Conservation (phyloP, 2,329 filamentous ascomycete genomes). For the Colletotrichum liaoningense region DNA sequence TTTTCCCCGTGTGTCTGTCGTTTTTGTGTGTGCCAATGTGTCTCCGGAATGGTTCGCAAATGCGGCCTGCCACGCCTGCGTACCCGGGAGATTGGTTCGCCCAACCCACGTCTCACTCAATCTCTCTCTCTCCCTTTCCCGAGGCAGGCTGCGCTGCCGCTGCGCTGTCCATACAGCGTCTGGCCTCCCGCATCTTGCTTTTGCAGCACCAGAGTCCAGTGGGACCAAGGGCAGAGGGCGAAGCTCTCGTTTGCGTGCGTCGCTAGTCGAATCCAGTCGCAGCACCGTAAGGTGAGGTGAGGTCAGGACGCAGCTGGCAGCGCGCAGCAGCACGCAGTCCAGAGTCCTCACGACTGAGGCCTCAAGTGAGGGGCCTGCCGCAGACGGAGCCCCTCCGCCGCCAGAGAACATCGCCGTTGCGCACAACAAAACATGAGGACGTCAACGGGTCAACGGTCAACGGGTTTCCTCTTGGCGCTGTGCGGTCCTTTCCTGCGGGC, state of each 20-base stretch:
- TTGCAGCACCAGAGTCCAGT: not conserved
- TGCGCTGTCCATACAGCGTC: not conserved
- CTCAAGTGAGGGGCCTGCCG: not conserved
- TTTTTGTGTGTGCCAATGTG: not conserved
- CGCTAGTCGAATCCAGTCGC: not conserved
- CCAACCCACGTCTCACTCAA: not conserved
- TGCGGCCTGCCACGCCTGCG: not conserved
- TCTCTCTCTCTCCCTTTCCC: not conserved
- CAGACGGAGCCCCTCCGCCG: not conserved
- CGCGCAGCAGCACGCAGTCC: too few species aligned
- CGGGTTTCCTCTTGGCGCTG: slow-evolving; percentile 26
- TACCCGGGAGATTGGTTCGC: slow-evolving; percentile 28
- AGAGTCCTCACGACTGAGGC: not conserved
- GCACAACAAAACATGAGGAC: not conserved
- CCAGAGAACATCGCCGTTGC: not conserved
- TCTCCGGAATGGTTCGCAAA: slow-evolving; percentile 27
- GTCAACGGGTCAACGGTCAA: not conserved
- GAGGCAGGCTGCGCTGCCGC: not conserved
- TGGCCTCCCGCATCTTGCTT: not conserved
- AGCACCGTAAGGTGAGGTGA: not conserved
- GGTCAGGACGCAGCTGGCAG: not conserved
- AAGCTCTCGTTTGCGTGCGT: slow-evolving; percentile 5
- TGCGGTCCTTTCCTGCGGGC: slow-evolving; percentile 29
- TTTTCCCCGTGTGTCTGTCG: not conserved
- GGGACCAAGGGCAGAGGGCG: not conserved